A percentile compares a stretch with the other conserved stretches of the same genome.
These are phyloP conservation scores for Trichoderma asperellum DNA, from an alignment of 2,329 filamentous ascomycete genomes.

Conservation along the genomic window DNA sequence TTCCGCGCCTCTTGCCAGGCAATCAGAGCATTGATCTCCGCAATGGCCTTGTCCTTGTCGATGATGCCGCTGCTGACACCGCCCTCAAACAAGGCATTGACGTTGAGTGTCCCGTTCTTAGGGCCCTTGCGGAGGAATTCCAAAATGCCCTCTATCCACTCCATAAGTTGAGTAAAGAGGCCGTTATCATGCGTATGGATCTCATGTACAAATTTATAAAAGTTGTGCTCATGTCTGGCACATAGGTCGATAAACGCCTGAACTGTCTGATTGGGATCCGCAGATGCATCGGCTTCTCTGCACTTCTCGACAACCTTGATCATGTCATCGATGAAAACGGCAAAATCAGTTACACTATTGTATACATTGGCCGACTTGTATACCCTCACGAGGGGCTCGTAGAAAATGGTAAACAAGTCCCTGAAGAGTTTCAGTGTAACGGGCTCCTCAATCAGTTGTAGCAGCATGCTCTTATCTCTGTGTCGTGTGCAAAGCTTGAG, in stretches of 20 bases:
- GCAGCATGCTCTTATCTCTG: slow-evolving; percentile 96
- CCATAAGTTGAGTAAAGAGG: slow-evolving; percentile 94
- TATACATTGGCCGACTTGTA: slow-evolving; percentile 99
- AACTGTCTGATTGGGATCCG: slow-evolving; percentile 96
- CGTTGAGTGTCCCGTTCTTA: slow-evolving; percentile 82
- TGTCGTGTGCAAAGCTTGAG: slow-evolving; percentile 90
- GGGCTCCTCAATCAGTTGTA: slow-evolving; percentile 91
- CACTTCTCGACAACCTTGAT: slow-evolving; percentile 73
- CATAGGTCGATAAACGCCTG: slow-evolving; percentile 98
- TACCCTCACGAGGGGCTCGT: slow-evolving; percentile 92
- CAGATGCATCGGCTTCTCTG: slow-evolving; percentile 77
- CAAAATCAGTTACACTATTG: slow-evolving; percentile 95
- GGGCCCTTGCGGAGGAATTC: slow-evolving; percentile 90
- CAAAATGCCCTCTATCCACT: slow-evolving; percentile 93
- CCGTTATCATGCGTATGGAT: slow-evolving; percentile 97
- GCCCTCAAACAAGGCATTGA: slow-evolving; percentile 90
- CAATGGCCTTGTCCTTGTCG: slow-evolving; percentile 71
- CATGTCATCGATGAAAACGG: slow-evolving; percentile 88
- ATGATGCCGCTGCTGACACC: slow-evolving; percentile 69
- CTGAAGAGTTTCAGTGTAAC: slow-evolving; percentile 96
- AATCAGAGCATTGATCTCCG: slow-evolving; percentile 84
- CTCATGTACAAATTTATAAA: slow-evolving; percentile 99
- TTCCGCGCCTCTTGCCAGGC: slow-evolving; percentile 94
- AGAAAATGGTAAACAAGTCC: slow-evolving; percentile 97
- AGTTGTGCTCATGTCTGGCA: slow-evolving; percentile 90